phyloP scores from a whole-genome alignment of 768 basidiomycete genomes.

The Arthromyces matolae region DNA sequence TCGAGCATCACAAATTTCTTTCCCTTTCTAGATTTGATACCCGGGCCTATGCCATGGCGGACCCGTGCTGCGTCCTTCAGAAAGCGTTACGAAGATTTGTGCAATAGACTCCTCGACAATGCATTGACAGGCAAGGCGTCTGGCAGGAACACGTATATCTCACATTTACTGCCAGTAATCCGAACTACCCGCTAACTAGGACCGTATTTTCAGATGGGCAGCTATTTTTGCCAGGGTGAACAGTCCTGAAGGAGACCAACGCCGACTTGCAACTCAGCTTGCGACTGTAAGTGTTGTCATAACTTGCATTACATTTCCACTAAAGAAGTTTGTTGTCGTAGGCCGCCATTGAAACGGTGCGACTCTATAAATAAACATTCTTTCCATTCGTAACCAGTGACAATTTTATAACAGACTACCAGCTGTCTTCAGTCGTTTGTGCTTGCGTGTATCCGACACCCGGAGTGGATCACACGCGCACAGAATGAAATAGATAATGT shows the following conservation, averaged over 20 bases:
- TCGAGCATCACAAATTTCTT: background rate
- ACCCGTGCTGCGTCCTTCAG: background rate
- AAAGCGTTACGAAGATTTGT: background rate
- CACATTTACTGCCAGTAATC: background rate
- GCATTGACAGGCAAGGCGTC: background rate
- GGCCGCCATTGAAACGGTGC: background rate
- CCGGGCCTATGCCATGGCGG: slow-evolving; percentile 1
- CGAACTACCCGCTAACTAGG: no score
- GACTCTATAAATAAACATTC: background rate
- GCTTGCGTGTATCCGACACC: no score
- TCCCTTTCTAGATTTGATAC: background rate
- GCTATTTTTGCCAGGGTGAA: no score
- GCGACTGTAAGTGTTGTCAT: background rate
- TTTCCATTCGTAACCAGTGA: no score
- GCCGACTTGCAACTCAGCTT: background rate
- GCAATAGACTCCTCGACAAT: background rate
- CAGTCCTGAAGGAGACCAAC: background rate
- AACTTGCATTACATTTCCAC: background rate
- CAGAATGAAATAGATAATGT: background rate
- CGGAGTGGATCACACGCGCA: background rate
- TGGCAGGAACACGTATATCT: background rate
- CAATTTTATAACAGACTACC: background rate
- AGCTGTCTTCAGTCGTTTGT: background rate
- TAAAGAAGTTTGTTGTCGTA: background rate
- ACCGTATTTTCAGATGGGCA: background rate